Evolutionary conservation across 116 monocot species (phyloP).

Genomic region (Papilionanthe hybrid): DNA sequence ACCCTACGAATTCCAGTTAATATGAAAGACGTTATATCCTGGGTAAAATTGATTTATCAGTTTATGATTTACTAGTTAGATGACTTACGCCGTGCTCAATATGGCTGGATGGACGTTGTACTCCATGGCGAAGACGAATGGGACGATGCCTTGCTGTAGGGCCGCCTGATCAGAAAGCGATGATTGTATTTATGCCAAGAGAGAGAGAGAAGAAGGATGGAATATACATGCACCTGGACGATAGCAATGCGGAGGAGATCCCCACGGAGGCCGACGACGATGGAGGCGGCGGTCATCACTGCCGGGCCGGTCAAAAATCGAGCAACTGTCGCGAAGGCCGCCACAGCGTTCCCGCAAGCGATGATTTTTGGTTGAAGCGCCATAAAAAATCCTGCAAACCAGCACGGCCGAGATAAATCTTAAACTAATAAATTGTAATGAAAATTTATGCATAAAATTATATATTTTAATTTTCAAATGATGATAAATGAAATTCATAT

Average conservation of each 20-base stretch:
- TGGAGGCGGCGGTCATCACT: slow-evolving; percentile 64
- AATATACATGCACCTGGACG: slow-evolving; percentile 38
- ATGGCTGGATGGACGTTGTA: slow-evolving; percentile 69
- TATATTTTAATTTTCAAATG: too few relatives aligned
- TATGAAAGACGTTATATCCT: too few relatives aligned
- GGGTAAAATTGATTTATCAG: background rate
- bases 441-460: too few relatives aligned
- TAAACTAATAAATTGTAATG: too few relatives aligned
- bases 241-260: slow-evolving; percentile 47
- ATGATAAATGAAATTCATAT: too few relatives aligned
- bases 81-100: slow-evolving; percentile 57
- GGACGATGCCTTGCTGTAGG: slow-evolving; percentile 68
- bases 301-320: slow-evolving; percentile 73
- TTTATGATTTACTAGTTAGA: too few relatives aligned
- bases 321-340: too few relatives aligned
- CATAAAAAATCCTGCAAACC: slow-evolving; percentile 70
- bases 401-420: too few relatives aligned
- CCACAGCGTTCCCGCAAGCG: too few relatives aligned
- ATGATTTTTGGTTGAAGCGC: slow-evolving; percentile 74
- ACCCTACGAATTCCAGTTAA: slow-evolving; percentile 1
- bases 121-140: slow-evolving; percentile 69
- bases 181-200: background rate
- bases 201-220: background rate
- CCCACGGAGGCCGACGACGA: slow-evolving; percentile 49
- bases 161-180: slow-evolving; percentile 42